phyloP scores from a whole-genome alignment of 805 yeast species.

The Scheffersomyces lignosus region DNA sequence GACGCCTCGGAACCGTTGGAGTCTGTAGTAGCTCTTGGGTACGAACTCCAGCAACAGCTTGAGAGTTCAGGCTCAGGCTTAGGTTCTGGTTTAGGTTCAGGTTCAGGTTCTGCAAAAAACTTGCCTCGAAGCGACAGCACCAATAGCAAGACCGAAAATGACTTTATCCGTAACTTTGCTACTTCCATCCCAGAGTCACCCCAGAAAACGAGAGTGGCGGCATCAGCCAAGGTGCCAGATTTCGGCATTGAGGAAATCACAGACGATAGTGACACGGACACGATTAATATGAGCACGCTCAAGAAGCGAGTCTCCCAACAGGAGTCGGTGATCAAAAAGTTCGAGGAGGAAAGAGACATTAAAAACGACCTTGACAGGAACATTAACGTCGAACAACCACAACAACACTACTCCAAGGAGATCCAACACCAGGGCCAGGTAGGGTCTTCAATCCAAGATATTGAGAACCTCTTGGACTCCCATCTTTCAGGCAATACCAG shows the following conservation, averaged over 20 bases:
- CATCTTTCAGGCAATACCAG: no score
- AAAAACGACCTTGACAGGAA: background rate
- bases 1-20: slow-evolving; percentile 26
- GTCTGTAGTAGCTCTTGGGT: slow-evolving; percentile 25
- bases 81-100: no score
- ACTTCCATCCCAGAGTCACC: slow-evolving; percentile 3
- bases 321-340: slow-evolving; percentile 15
- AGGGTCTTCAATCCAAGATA: slow-evolving; percentile 39
- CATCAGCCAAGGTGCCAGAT: slow-evolving; percentile 20
- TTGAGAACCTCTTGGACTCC: slow-evolving; percentile 38
- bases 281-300: no score
- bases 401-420: no score
- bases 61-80: no score
- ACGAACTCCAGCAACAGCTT: slow-evolving; percentile 22
- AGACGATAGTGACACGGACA: slow-evolving; percentile 25
- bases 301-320: background rate
- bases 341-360: slow-evolving; percentile 1
- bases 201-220: no score
- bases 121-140: background rate
- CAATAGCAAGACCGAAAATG: background rate
- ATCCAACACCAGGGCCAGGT: slow-evolving; percentile 14
- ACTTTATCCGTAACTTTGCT: slow-evolving; percentile 4
- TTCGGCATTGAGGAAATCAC: slow-evolving; percentile 39
- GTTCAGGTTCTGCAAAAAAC: no score
- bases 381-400: background rate